Evolutionary conservation across 2,329 filamentous ascomycete species (phyloP), one percentile per base, ranked within the genome.

Genomic region (Periconia digitata): DNA sequence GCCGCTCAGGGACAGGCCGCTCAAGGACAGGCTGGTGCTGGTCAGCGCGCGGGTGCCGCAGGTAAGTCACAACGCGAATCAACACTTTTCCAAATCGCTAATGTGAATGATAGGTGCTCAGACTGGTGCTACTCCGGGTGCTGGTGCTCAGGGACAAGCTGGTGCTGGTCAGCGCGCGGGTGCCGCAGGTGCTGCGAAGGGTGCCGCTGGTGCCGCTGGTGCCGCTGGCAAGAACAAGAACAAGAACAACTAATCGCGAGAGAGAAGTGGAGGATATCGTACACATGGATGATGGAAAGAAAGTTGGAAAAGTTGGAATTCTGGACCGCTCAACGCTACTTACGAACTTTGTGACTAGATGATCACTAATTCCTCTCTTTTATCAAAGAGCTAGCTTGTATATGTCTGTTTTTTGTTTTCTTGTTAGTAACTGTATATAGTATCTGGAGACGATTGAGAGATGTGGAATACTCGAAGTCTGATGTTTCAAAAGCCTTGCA

Each of bases 91-190:
- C n/a, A n/a, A n/a, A n/a, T n/a, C n/a, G 27, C 27, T 32, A n/a
- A n/a, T 32, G 27, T n/a, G 8, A 8, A n/a, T 18, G 21, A 37
- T 43, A 29, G 24, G 27, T 7, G 29, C 34, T 17, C 41, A 49
- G 21, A 37, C 39, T 36, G 34, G 39, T 39, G 38, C 27, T 34
- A 42, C 41, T 27, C 36, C 46, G 17, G 44, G 43, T 40, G 44
- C 20, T 39, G 43, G 18, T 37, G 47, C 41, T 34, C 44, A 55
- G 41, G 41, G 37, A 23, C 29, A 29, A 24, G 44, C 27, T 40
- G 22, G 15, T 38, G 44, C 36, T 21, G 38, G 12, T 46, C 48
- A 54, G 18, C 37, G 22, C 17, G 21, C 20, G 16, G 40, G 27
- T 32, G 34, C 22, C n/a, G 15, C 16, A 10, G 23, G n/a, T 34